These are phyloP conservation scores for Bryopsis sp. DNA, from an alignment of 139 green algal genomes.

Conservation along the genomic window DNA sequence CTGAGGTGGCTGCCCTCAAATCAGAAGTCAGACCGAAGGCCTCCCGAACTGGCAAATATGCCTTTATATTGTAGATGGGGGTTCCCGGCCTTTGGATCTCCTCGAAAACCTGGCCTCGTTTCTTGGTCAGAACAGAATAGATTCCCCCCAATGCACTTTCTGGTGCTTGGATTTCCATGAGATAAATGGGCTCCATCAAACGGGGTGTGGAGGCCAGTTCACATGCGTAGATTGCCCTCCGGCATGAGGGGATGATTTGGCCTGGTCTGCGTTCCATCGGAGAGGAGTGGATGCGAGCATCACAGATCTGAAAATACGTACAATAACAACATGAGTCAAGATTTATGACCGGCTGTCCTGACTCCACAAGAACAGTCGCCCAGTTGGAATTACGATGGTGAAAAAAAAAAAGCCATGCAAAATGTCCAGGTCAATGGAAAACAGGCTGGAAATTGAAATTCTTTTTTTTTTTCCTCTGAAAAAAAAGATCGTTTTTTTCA, in stretches of 20 bases:
- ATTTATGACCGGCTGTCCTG: not conserved
- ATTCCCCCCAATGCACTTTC: constrained; percentile 89
- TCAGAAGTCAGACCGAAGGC: constrained; percentile 95
- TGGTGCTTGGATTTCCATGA: constrained; percentile 99
- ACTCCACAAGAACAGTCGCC: not conserved
- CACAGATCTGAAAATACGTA: constrained; percentile 32
- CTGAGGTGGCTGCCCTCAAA: constrained; percentile 89
- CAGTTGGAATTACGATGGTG: too few relatives aligned
- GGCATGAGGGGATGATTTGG: constrained; percentile 97
- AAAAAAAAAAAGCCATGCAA: constrained; percentile 1
- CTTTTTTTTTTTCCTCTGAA: too few relatives aligned
- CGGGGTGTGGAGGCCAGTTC: constrained; percentile 84
- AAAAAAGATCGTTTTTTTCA: too few relatives aligned
- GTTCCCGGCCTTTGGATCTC: constrained; percentile 94
- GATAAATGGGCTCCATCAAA: constrained; percentile 94
- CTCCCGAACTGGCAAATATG: constrained; percentile 92
- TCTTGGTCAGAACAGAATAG: constrained; percentile 96
- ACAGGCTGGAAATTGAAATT: too few relatives aligned
- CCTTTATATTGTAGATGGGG: constrained; percentile 99
- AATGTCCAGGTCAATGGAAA: too few relatives aligned
- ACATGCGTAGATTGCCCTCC: constrained; percentile 88
- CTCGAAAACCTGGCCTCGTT: constrained; percentile 98
- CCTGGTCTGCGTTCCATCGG: constrained; percentile 97
- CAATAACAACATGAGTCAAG: not conserved
- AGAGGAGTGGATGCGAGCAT: constrained; percentile 96